phyloP scores from a whole-genome alignment of 371 early-diverging fungal species.

The Mucor plumbeus region DNA sequence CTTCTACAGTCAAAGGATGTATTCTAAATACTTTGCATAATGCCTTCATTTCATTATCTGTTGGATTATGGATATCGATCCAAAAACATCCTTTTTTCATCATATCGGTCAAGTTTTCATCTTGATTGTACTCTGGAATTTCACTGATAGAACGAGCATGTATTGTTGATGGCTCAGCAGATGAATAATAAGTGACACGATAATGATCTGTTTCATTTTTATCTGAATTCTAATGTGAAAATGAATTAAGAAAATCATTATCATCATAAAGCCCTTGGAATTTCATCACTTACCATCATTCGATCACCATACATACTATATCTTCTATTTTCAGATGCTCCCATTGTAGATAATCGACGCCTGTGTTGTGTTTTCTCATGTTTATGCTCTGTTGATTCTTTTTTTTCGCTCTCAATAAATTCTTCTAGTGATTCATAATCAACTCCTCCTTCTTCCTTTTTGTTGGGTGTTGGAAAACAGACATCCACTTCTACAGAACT shows the following conservation, averaged over 20 bases:
- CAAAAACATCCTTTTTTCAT: constrained; percentile 74
- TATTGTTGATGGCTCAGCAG: constrained; percentile 39
- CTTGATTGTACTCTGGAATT: constrained; percentile 31
- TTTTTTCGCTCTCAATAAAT: constrained; percentile 20
- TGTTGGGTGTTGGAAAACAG: constrained; percentile 45
- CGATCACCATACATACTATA: constrained; percentile 36
- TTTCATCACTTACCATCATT: constrained; percentile 16
- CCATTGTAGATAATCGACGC: constrained; percentile 32
- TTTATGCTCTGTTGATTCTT: constrained; percentile 14
- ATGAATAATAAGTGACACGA: constrained; percentile 48
- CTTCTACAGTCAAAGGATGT: constrained; percentile 92
- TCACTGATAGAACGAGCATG: constrained; percentile 46
- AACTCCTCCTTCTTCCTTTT: constrained; percentile 35
- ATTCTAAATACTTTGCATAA: constrained; percentile 62
- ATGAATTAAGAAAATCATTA: not conserved
- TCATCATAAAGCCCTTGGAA: not conserved
- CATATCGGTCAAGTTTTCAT: constrained; percentile 35
- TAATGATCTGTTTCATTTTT: constrained; percentile 33
- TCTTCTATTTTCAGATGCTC: constrained; percentile 25
- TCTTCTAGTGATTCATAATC: constrained; percentile 40
- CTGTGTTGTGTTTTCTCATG: constrained; percentile 4
- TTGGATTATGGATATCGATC: constrained; percentile 82
- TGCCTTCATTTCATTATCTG: constrained; percentile 74
- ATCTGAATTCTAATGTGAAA: constrained; percentile 12
- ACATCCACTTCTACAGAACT: constrained; percentile 46